Evolutionary conservation across 768 basidiomycete genomes (phyloP), one percentile per base, ranked within the genome.

Genomic region (Leccinum uliginosum): DNA sequence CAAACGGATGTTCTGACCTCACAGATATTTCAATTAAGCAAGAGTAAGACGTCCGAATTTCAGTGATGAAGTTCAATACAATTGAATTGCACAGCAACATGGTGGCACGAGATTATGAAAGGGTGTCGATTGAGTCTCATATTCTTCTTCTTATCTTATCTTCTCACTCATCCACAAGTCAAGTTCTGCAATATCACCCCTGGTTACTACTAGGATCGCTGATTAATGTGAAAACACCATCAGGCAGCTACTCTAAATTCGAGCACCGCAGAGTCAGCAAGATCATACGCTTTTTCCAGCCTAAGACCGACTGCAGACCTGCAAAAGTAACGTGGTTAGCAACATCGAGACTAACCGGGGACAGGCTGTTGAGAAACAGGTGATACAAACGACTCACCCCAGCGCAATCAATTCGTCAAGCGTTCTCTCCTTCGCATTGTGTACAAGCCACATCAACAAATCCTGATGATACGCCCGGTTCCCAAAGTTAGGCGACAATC

Each of bases 401-500:
- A 44, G 10, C 43, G 43, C 43, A 23, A 19, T 44, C 21, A 12
- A 44, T 44, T 44, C 43, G n/a, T 44, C 43, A 11, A 81, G 50
- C 0, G 73, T 75, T 4, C 80, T 74, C 56, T 80, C 79, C 60
- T 75, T 71, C 6, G 71, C 63, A 53, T 82, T 79, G 14, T 75
- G 61, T n/a, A 71, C 24, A 23, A 65, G 50, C 74, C 79, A 75
- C 80, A 82, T 79, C 51, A 71, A 73, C 38, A 81, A 48, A 53
- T 82, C 81, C 49, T 75, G 74, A 26, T 76, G 65, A 59, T 81
- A 81, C 29, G 66, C 66, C 3, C 73, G 66, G 43, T 73, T 68
- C 23, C 78, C 79, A 52, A 75, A 80, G 62, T 80, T 80, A 4
- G 80, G 73, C 2, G 80, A 69, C 50, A 83, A 66, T 0, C 78